These are phyloP conservation scores for Cyberlindnera misumaiensis DNA, from an alignment of 805 yeast genomes.

Conservation along the genomic window DNA sequence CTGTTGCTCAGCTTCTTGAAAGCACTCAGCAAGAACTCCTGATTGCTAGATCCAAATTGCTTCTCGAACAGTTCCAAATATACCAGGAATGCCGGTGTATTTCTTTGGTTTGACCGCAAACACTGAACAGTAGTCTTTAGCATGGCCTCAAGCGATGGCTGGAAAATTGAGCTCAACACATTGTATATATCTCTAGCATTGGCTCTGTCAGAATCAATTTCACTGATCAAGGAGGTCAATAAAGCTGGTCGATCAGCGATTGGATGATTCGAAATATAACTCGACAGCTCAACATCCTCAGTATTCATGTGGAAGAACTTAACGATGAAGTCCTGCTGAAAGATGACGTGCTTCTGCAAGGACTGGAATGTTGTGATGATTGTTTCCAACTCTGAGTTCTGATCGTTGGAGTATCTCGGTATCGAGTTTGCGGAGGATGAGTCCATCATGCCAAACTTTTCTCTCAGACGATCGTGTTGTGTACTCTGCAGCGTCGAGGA, in stretches of 20 bases:
- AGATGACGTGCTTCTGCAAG: conserved; percentile 29
- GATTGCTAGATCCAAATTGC: conserved; percentile 42
- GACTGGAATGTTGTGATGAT: conserved; percentile 24
- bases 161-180: conserved; percentile 41
- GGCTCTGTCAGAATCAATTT: conserved; percentile 38
- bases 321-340: conserved; percentile 34
- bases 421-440: conserved; percentile 6
- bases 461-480: conserved; percentile 12
- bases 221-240: conserved; percentile 28
- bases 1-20: conserved; percentile 47
- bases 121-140: conserved; percentile 25
- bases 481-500: not conserved
- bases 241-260: conserved; percentile 25
- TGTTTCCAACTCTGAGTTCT: conserved; percentile 5
- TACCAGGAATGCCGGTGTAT: conserved; percentile 36
- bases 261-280: conserved; percentile 26
- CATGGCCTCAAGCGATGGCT: conserved; percentile 26
- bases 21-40: conserved; percentile 52
- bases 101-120: conserved; percentile 32
- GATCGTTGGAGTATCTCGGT: conserved; percentile 1
- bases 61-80: conserved; percentile 35
- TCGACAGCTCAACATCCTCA: conserved; percentile 25
- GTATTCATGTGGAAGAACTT: conserved; percentile 35
- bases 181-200: conserved; percentile 41
- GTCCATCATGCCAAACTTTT: conserved; percentile 16